Percentiles rank a stretch among this genome's conserved stretches.
These are phyloP conservation scores for Teunomyces lycoperdinae DNA, from an alignment of 805 yeast species.

Conservation along the genomic window DNA sequence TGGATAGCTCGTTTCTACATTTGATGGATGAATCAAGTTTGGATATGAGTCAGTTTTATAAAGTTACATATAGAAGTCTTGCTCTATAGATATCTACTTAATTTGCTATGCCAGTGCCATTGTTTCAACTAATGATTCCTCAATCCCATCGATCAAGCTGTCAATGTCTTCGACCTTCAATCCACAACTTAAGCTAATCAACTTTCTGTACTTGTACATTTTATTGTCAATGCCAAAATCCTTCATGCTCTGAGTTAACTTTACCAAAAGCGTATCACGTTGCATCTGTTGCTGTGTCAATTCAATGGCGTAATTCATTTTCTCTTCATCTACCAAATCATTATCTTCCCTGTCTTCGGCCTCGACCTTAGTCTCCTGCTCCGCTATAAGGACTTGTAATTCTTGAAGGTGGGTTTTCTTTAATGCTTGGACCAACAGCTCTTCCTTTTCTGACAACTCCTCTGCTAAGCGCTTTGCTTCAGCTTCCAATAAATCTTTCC, in stretches of 20 bases:
- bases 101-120: constrained; percentile 1
- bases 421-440: constrained; percentile 23
- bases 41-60: background rate
- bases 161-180: constrained; percentile 76
- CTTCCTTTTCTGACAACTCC: constrained; percentile 15
- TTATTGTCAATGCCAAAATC: constrained; percentile 48
- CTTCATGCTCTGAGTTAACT: constrained; percentile 47
- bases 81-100: background rate
- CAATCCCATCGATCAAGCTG: constrained; percentile 75
- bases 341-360: constrained; percentile 8
- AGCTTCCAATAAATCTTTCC: constrained; percentile 17
- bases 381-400: constrained; percentile 42
- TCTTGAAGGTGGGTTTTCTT: constrained; percentile 44
- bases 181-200: constrained; percentile 76
- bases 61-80: background rate
- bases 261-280: constrained; percentile 41
- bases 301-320: constrained; percentile 13
- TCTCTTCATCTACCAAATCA: constrained; percentile 10
- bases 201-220: constrained; percentile 72
- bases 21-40: too few relatives aligned
- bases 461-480: constrained; percentile 14
- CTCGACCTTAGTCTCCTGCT: constrained; percentile 20
- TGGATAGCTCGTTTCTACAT: background rate
- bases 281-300: constrained; percentile 53
- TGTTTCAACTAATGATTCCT: constrained; percentile 4